Conservation (phyloP, 2,329 filamentous ascomycete genomes). For the Calonectria hongkongensis region DNA sequence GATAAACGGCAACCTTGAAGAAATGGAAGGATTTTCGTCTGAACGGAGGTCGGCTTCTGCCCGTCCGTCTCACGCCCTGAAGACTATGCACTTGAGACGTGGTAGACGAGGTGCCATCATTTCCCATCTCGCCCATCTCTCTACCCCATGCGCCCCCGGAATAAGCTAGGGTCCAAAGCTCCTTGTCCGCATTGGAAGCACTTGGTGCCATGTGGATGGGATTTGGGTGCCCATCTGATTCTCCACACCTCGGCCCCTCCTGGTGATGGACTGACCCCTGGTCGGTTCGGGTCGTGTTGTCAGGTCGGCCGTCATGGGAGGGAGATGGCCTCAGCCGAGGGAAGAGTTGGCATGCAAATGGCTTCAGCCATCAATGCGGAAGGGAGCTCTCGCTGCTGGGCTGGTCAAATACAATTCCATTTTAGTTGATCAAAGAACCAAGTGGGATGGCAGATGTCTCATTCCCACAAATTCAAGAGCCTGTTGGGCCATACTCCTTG, state of each 20-base stretch:
- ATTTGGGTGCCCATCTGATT: slow-evolving; percentile 38
- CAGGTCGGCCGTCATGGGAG: slow-evolving; percentile 17
- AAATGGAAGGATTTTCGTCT: slow-evolving; percentile 27
- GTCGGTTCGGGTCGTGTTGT: slow-evolving; percentile 19
- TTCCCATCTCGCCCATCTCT: slow-evolving; percentile 35
- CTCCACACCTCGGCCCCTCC: slow-evolving; percentile 41
- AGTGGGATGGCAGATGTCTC: slow-evolving; percentile 3
- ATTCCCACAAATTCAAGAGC: slow-evolving; percentile 17
- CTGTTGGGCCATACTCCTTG: slow-evolving; percentile 39
- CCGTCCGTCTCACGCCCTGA: slow-evolving; percentile 27
- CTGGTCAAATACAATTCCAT: background rate
- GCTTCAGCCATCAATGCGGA: background rate
- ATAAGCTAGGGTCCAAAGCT: slow-evolving; percentile 31
- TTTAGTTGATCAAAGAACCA: slow-evolving; percentile 7
- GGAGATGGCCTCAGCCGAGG: slow-evolving; percentile 26
- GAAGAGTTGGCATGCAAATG: background rate
- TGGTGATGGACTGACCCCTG: slow-evolving; percentile 30
- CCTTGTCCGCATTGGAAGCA: slow-evolving; percentile 27
- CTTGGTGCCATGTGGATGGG: slow-evolving; percentile 39
- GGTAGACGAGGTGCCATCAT: slow-evolving; percentile 27
- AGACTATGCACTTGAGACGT: background rate
- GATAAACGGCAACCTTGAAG: slow-evolving; percentile 33
- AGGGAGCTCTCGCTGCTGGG: background rate
- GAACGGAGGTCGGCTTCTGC: slow-evolving; percentile 13
- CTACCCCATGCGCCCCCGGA: slow-evolving; percentile 36